Base-by-base conservation (phyloP, 176 grass and related monocot genomes). In the Eragrostis nindensis region DNA sequence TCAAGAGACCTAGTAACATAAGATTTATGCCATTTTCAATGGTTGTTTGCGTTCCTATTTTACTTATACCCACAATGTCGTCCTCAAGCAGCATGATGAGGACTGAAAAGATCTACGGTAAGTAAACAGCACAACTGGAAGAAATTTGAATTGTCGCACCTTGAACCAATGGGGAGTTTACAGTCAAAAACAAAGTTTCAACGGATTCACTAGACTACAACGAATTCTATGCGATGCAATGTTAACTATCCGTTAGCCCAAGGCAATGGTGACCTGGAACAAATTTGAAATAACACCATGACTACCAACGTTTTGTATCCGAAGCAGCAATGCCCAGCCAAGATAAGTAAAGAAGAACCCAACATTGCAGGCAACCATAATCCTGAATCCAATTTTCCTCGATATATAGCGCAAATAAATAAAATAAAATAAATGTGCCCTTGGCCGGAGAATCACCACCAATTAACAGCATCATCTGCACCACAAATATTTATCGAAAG, bases 201-300 rank as follows among this genome's bases (percentile, higher is more conserved):
- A n/a, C 26, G 1, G 56, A 21, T 24, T 61, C 21, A 18, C n/a
- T 68, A 36, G 32, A 36, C 32, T 36, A 22, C 2, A 7, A 29
- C 41, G 7, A 68, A 32, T 50, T 73, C 16, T 68, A 26, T 7
- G 41, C 39, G 44, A 60, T 32, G 16, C 18, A 19, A 45, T 46
- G 57, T 66, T 25, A 42, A 26, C 40, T 27, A 63, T 63, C 11
- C 36, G 19, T 56, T n/a, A 44, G 56, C 6, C 57, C 57, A 18
- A 11, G 4, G 8, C 44, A 80, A 15, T 8, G 15, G 27, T 12
- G 24, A 77, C 38, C 19, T 83, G 25, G 56, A 57, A 62, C 56
- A 60, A 55, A 87, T 63, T 21, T 82, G 68, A 8, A 25, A 59
- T 53, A 68, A 59, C 48, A 68, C 71, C 52, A 52, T 39, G 4